These are phyloP conservation scores for Escallonia herrerae DNA, from an alignment of 129 eudicot genomes.

Conservation along the genomic window DNA sequence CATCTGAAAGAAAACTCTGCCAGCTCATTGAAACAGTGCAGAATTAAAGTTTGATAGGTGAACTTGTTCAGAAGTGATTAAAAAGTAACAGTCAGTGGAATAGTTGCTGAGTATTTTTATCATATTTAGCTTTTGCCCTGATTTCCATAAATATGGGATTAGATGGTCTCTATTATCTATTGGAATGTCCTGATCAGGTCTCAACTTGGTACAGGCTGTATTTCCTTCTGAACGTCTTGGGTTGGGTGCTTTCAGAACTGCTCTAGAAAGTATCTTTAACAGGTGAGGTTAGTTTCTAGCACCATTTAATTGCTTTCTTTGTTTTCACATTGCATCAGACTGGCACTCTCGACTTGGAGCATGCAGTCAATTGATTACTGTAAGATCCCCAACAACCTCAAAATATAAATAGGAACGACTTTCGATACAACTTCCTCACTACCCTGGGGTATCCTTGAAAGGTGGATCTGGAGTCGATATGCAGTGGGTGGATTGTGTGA, in stretches of 20 bases:
- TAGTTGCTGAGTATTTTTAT: background rate
- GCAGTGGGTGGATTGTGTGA: no score
- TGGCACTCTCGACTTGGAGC: background rate
- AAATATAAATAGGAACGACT: no score
- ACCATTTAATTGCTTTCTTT: background rate
- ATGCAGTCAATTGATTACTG: no score
- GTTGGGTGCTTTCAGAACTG: slow-evolving; percentile 65
- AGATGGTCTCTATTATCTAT: slow-evolving; percentile 11
- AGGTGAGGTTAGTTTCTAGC: slow-evolving; percentile 20
- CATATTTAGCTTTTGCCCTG: background rate
- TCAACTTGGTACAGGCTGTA: slow-evolving; percentile 43
- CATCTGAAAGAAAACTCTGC: background rate
- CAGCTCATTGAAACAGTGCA: background rate
- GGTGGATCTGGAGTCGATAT: no score
- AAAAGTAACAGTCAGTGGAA: background rate
- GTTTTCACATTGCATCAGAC: background rate
- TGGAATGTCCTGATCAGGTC: slow-evolving; percentile 22
- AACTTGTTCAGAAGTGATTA: background rate
- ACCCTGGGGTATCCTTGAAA: no score
- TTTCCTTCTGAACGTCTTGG: slow-evolving; percentile 69
- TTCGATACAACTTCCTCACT: no score
- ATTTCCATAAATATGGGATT: background rate
- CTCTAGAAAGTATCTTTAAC: slow-evolving; percentile 61
- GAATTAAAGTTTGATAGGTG: background rate
- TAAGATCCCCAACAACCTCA: no score